A percentile compares a stretch with the other conserved stretches of the same genome.
These are phyloP conservation scores for Purpureocillium lavendulum DNA, from an alignment of 2,329 filamentous ascomycete species.

Conservation along the genomic window DNA sequence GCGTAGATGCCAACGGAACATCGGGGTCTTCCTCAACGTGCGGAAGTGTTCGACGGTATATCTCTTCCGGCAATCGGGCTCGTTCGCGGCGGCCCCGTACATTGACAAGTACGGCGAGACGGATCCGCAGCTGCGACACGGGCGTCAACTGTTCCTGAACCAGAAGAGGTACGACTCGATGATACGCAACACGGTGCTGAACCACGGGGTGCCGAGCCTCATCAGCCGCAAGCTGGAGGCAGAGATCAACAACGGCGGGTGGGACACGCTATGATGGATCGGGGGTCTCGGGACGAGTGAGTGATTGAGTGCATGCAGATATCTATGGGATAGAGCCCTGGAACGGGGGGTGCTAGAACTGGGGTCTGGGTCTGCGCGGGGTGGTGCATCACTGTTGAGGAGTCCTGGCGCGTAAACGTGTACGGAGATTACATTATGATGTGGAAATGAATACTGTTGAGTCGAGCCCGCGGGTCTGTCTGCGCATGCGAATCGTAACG, in stretches of 20 bases:
- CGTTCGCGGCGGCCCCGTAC: constrained; percentile 82
- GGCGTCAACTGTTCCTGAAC: constrained; percentile 84
- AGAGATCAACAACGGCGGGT: constrained; percentile 94
- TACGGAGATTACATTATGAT: too few relatives aligned
- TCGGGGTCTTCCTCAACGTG: constrained; percentile 94
- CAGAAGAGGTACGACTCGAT: constrained; percentile 90
- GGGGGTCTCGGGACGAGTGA: not conserved
- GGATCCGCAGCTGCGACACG: constrained; percentile 80
- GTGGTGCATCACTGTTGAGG: too few relatives aligned
- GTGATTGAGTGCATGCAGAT: too few relatives aligned
- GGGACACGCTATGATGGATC: constrained; percentile 58
- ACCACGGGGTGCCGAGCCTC: constrained; percentile 77
- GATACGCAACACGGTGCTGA: constrained; percentile 77
- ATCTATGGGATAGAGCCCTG: too few relatives aligned
- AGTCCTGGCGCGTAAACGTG: too few relatives aligned
- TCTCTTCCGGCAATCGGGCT: constrained; percentile 72
- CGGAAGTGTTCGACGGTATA: constrained; percentile 92
- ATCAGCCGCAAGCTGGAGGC: constrained; percentile 87
- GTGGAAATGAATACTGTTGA: too few relatives aligned
- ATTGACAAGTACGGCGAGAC: constrained; percentile 94
- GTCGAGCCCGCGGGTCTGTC: too few relatives aligned
- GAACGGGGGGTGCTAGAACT: too few relatives aligned
- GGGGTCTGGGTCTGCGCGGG: too few relatives aligned
- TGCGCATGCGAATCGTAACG: too few relatives aligned
- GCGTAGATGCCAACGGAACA: constrained; percentile 71